Evolutionary conservation across 768 basidiomycete species (phyloP).

Genomic region (Daedaleopsis sinensis): DNA sequence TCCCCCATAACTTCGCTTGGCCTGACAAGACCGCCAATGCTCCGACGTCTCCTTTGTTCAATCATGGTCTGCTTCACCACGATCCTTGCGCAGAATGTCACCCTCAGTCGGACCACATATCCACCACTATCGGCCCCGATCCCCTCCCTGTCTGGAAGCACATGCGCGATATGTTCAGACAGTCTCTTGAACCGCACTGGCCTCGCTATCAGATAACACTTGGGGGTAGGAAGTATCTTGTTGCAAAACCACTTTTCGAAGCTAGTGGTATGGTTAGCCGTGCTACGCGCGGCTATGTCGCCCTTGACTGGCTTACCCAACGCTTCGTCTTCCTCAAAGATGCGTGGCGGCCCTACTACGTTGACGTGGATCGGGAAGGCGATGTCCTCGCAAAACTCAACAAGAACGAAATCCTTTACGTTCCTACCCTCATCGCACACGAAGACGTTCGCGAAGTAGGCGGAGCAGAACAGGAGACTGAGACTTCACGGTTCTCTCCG

Average conservation of each 20-base stretch:
- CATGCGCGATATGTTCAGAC: no score
- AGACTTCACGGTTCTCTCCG: background rate
- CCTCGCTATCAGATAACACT: conserved; percentile 6
- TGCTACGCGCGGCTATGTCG: conserved; percentile 17
- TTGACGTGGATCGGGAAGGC: conserved; percentile 2
- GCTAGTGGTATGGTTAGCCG: conserved; percentile 5
- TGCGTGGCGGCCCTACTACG: conserved; percentile 10
- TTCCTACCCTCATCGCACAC: conserved; percentile 8
- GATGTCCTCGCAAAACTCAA: conserved; percentile 4
- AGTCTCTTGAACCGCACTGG: background rate
- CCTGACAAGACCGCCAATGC: background rate
- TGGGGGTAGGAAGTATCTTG: background rate
- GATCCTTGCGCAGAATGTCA: background rate
- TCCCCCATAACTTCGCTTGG: background rate
- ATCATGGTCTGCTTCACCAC: background rate
- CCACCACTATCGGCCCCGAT: background rate
- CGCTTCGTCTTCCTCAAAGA: conserved; percentile 20
- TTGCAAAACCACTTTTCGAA: conserved; percentile 5
- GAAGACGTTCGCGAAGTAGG: conserved; percentile 3
- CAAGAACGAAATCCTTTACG: background rate
- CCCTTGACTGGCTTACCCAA: conserved; percentile 1
- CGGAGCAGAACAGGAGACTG: background rate
- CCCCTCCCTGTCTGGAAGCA: background rate
- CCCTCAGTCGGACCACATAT: background rate
- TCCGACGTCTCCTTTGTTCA: background rate